These are phyloP conservation scores for Pythium rishiriense DNA, from an alignment of 352 stramenopile genomes.

Conservation along the genomic window DNA sequence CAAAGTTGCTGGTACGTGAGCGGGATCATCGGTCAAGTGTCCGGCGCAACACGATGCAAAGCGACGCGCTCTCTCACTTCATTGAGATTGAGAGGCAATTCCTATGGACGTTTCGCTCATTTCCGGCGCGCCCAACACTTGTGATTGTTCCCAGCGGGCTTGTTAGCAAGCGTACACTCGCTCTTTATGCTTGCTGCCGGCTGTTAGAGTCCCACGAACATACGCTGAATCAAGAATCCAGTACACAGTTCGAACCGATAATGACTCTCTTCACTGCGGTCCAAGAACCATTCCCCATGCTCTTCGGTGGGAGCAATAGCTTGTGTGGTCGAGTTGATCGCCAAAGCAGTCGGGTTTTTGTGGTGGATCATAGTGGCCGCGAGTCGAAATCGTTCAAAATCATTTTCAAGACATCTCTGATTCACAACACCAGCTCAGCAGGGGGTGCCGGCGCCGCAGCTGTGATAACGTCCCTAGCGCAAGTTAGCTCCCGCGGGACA, in stretches of 20 bases:
- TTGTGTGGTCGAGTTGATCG: slow-evolving; percentile 41
- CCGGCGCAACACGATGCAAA: slow-evolving; percentile 33
- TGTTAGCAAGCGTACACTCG: slow-evolving; percentile 37
- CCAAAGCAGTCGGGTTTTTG: slow-evolving; percentile 41
- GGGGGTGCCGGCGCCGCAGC: slow-evolving; percentile 37
- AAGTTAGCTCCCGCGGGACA: slow-evolving; percentile 21
- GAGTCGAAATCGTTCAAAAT: slow-evolving; percentile 32
- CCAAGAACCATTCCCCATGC: slow-evolving; percentile 33
- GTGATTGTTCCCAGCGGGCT: slow-evolving; percentile 41
- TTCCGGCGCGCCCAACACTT: slow-evolving; percentile 35
- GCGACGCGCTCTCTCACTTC: slow-evolving; percentile 30
- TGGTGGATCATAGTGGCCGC: slow-evolving; percentile 30
- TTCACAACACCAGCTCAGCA: slow-evolving; percentile 39
- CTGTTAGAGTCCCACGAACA: slow-evolving; percentile 29
- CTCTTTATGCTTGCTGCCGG: slow-evolving; percentile 44
- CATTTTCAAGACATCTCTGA: slow-evolving; percentile 41
- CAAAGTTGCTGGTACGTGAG: slow-evolving; percentile 47
- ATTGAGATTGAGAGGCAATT: slow-evolving; percentile 46
- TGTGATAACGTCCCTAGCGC: slow-evolving; percentile 18
- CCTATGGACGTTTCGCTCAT: slow-evolving; percentile 46
- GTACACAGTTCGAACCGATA: slow-evolving; percentile 9
- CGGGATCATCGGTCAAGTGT: slow-evolving; percentile 29
- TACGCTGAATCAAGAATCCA: neutral
- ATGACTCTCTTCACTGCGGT: slow-evolving; percentile 50
- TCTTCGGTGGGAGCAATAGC: slow-evolving; percentile 29